phyloP scores from a whole-genome alignment of 202 grass and related monocot genomes.

The Cymbopogon flexuosus region DNA sequence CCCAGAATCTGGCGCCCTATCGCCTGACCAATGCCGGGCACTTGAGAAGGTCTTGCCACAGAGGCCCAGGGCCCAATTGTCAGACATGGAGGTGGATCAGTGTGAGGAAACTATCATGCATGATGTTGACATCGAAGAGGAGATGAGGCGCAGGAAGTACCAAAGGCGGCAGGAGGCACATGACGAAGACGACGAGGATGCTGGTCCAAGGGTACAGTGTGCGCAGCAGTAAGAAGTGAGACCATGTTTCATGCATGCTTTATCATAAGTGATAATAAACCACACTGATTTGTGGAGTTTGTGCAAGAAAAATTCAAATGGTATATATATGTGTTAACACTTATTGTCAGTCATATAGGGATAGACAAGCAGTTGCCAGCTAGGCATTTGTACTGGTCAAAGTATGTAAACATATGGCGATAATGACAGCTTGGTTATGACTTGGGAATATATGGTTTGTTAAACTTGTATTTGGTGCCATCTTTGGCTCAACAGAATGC shows the following conservation, averaged over 20 bases:
- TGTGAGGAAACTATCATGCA: slow-evolving; percentile 63
- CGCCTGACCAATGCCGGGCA: slow-evolving; percentile 44
- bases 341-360: background rate
- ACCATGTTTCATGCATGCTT: background rate
- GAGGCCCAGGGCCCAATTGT: slow-evolving; percentile 40
- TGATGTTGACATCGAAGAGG: slow-evolving; percentile 67
- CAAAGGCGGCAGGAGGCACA: slow-evolving; percentile 50
- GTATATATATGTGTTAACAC: background rate
- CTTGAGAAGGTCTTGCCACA: slow-evolving; percentile 65
- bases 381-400: background rate
- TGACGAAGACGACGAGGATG: slow-evolving; percentile 54
- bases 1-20: slow-evolving; percentile 51
- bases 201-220: slow-evolving; percentile 60
- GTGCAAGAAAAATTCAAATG: background rate
- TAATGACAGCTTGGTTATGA: background rate
- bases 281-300: background rate
- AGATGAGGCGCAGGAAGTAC: slow-evolving; percentile 51
- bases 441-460: background rate
- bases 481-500: background rate
- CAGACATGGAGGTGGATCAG: slow-evolving; percentile 59
- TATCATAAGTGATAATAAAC: background rate
- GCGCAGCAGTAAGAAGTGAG: slow-evolving; percentile 53
- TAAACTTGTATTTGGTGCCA: background rate
- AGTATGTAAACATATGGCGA: background rate
- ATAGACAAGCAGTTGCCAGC: background rate